Evolutionary conservation across 306 rosid species (phyloP), one percentile per base, ranked within the genome.

Genomic region (Vicia sativa): DNA sequence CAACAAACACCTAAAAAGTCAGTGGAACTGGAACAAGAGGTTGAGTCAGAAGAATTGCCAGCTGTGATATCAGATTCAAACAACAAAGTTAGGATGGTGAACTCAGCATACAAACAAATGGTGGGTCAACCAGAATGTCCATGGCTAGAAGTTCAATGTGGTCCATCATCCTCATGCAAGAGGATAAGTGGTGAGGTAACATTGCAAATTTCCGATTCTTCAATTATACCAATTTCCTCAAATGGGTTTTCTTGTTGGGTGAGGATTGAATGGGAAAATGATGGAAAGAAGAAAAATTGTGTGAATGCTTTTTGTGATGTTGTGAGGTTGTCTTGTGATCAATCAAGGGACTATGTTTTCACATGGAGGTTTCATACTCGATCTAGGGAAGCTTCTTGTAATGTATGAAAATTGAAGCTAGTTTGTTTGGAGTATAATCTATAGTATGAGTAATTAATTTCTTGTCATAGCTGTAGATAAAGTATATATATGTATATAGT

Each of bases 181-280:
- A 86, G 99, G 84, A 87, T 93, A 52, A 75, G 90, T 43, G 99
- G 99, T 5, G 96, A 87, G 81, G 90, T 93, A 9, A 57, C 70
- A 8, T 85, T 93, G 13, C 72, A 78, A 50, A 73, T 86, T 4
- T 77, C 81, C 13, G 91, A 83, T 35, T 45, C 89, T 2, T 44
- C 88, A 3, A 67, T 16, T 5, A 52, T 88, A 8, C 88, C 96
- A 1, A 42, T 64, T 71, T 77, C 91, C 4, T 80, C 93, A 7
- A 85, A 82, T 37, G 96, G 95, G 3, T 90, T 93, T 71, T 83
- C 90, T 0, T 93, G 99, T 77, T 90, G 99, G 99, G 99, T 79
- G 67, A 86, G 85, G 78, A 90, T 93, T 0, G 99, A 93, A 14
- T 90, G 96, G 99, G 83, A 78, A 34, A 75, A 56, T 53, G 64